These are phyloP conservation scores for Hyphodiscus sp. DNA, from an alignment of 2,329 filamentous ascomycete species.

Conservation along the genomic window DNA sequence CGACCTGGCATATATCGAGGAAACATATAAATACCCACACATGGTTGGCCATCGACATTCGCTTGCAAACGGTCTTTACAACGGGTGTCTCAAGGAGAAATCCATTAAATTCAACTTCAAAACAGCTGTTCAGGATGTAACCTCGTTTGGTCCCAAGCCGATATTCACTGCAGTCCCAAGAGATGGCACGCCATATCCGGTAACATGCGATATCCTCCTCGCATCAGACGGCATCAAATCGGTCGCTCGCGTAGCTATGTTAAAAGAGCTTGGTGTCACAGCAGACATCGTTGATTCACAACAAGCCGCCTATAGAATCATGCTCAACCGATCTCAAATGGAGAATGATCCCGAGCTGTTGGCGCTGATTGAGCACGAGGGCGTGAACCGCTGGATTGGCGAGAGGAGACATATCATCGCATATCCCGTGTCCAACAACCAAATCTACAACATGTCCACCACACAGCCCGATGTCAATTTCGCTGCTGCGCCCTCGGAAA, in stretches of 20 bases:
- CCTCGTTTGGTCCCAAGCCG: conserved; percentile 53
- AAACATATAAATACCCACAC: conserved; percentile 50
- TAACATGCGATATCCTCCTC: conserved; percentile 48
- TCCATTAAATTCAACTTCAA: conserved; percentile 65
- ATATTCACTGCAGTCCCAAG: conserved; percentile 54
- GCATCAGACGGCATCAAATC: conserved; percentile 53
- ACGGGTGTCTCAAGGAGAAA: conserved; percentile 58
- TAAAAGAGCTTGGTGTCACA: conserved; percentile 38
- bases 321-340: conserved; percentile 65
- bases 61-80: conserved; percentile 61
- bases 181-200: conserved; percentile 40
- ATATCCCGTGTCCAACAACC: conserved; percentile 64
- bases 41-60: conserved; percentile 74
- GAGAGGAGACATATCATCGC: conserved; percentile 70
- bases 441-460: conserved; percentile 58
- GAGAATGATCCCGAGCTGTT: conserved; percentile 55
- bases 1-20: conserved; percentile 57
- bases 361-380: conserved; percentile 57
- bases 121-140: conserved; percentile 47
- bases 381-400: conserved; percentile 70
- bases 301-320: conserved; percentile 74
- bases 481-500: conserved; percentile 48
- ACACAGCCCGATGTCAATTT: conserved; percentile 57
- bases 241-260: conserved; percentile 43
- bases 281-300: conserved; percentile 59